Evolutionary conservation across 768 basidiomycete species (phyloP).

Genomic region (Lentinula sp.): DNA sequence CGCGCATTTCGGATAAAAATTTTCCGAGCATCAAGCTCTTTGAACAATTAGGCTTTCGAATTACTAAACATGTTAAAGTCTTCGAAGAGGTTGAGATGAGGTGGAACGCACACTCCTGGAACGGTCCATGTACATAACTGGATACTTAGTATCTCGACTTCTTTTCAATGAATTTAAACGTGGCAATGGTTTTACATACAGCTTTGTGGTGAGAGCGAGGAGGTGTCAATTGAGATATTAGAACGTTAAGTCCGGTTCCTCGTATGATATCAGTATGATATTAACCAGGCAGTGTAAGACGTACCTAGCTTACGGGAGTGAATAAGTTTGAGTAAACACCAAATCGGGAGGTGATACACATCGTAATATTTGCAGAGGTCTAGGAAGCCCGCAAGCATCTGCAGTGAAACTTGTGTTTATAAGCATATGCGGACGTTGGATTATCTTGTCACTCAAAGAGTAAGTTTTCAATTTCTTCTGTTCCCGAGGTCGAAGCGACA

Average conservation of each 20-base stretch:
- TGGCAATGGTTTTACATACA: not conserved
- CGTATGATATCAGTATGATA: not conserved
- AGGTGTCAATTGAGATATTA: not conserved
- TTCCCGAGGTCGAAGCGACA: not conserved
- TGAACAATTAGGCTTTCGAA: constrained; percentile 64
- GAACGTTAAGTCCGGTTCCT: constrained; percentile 4
- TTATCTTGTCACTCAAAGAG: not conserved
- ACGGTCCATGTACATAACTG: not conserved
- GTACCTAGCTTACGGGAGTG: not conserved
- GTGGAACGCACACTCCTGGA: constrained; percentile 14
- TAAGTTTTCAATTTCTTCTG: not conserved
- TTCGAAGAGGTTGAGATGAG: constrained; percentile 87
- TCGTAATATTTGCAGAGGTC: not conserved
- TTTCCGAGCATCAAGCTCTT: constrained; percentile 67
- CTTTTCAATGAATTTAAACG: not conserved
- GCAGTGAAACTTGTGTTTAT: not conserved
- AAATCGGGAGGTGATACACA: not conserved
- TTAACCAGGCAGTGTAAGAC: not conserved
- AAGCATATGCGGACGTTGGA: not conserved
- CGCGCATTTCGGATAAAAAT: constrained; percentile 68
- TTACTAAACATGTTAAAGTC: constrained; percentile 62
- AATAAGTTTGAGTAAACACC: not conserved
- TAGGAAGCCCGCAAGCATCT: not conserved
- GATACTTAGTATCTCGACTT: not conserved
- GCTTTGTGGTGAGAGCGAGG: not conserved